These are phyloP conservation scores for Ambrosia hybrid DNA, from an alignment of 140 eudicot species.

Conservation along the genomic window DNA sequence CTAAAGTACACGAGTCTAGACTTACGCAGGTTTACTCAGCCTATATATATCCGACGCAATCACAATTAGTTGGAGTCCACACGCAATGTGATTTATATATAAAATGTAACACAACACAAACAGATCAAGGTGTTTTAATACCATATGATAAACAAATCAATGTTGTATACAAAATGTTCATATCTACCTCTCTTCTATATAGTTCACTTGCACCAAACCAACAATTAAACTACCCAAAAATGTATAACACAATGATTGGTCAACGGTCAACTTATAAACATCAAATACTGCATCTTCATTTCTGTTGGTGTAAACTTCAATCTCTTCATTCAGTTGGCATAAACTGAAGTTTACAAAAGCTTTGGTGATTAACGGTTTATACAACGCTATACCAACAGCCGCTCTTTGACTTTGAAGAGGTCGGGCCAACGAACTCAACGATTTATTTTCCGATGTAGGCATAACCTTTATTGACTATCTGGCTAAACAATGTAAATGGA, in stretches of 20 bases:
- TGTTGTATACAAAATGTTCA: conserved; percentile 27
- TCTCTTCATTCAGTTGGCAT: conserved; percentile 6
- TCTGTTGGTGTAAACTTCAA: conserved; percentile 19
- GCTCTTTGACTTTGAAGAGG: conserved; percentile 14
- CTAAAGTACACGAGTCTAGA: no score
- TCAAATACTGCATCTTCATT: conserved; percentile 13
- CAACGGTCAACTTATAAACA: conserved; percentile 33
- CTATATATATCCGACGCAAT: no score
- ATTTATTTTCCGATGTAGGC: conserved; percentile 40
- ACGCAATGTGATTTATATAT: no score
- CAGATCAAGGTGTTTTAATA: neutral
- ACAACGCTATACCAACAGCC: conserved; percentile 24
- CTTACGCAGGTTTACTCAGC: no score
- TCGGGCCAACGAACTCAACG: neutral
- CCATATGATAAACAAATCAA: conserved; percentile 15
- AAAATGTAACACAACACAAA: neutral
- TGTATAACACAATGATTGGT: conserved; percentile 24
- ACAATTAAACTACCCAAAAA: conserved; percentile 18
- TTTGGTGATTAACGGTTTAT: conserved; percentile 5
- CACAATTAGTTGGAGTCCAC: no score
- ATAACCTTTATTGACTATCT: conserved; percentile 43
- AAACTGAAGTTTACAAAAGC: conserved; percentile 4
- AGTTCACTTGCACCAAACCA: conserved; percentile 21
- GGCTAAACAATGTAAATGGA: conserved; percentile 49
- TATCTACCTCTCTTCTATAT: conserved; percentile 18